Evolutionary conservation across 331 rosid genomes (phyloP), one percentile per base, ranked within the genome.

Genomic region (Dryas integrifolia): DNA sequence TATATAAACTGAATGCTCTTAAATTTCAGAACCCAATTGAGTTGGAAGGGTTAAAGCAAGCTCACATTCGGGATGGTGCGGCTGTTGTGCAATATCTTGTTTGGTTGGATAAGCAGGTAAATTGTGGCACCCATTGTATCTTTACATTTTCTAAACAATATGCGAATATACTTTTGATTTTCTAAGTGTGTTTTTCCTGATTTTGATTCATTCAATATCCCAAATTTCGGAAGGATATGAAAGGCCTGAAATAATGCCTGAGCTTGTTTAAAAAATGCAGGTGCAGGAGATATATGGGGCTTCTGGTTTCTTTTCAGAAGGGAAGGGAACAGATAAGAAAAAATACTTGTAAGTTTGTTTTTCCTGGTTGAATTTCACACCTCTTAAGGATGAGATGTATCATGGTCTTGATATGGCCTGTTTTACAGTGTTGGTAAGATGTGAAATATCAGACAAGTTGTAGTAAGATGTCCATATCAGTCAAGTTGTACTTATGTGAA

Each of bases 1-100:
- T 14, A 63, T 63, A 46, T 16, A 38, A 44, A 65, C 49, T 65
- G 26, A 41, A 60, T 67, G 45, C 55, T 77, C 15, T 71, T 56
- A 70, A 76, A 65, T 73, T 16, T 81, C 38, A 89, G 99, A 95
- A 95, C 84, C 77, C 92, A 3, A 84, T 85, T 67, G 98, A 95
- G 78, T 82, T 95, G 92, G 93, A 92, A 51, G 98, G 99, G 70
- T 83, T 95, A 72, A 89, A 66, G 79, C 86, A 81, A 39, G 87
- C 99, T 24, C 96, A 92, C 70, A 24, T 95, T 80, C 92, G 97
- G 58, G 97, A 95, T 78, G 99, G 99, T 68, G 98, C 88, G 66
- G 99, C 99, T 13, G 88, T 95, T 60, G 98, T 89, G 69, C 99
- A 95, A 70, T 92, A 84, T 83, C 93, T 92, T 90, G 92, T 86